Base-by-base conservation (phyloP, 1,284 basidiomycete genomes). In the Takashimella tepidaria region DNA sequence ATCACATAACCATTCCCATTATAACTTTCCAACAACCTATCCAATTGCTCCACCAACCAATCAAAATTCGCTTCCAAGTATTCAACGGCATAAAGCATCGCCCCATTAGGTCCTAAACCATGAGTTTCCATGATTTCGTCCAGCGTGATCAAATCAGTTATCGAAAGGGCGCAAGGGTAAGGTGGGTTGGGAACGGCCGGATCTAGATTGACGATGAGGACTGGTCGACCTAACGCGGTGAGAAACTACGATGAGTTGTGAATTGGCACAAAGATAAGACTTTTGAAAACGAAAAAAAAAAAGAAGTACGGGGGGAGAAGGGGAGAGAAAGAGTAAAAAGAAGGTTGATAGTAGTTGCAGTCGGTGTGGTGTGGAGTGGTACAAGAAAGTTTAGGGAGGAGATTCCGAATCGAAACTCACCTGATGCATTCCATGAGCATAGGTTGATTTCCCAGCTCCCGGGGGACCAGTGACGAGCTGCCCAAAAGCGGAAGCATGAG, bases 61-160 rank as follows among this genome's bases (percentile, higher is more conserved):
- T 98, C 93, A 63, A 88, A 83, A 74, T 98, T 98, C 22, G 83
- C 85, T 68, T 98, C 93, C 21, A 99, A 82, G 72, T 98, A 98
- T 72, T 98, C 96, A 81, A 98, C 89, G 72, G 92, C 95, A 71
- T 93, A 98, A 16, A 98, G 78, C 86, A 98, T 92, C 2, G 85
- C 95, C 4, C 96, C 96, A 63, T 99, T 99, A 0, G 96, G 96
- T 0, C 96, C 96, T 0, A 99, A 81, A 0, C 83, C 83, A 60
- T 88, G 84, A 59, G 87, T 85, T 4, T 83, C 76, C 93, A 98
- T 96, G 20, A 86, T 92, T 65, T 92, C 88, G 48, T 87, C 79
- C 22, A 98, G 83, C 0, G 88, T 91, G 66, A 98, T 89, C 55
- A 98, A 83, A 0, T 84, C 84, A 0, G 88, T 81, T 55, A 98